These are phyloP conservation scores for Trichoderma lentiforme DNA, from an alignment of 2,329 filamentous ascomycete genomes.

Conservation along the genomic window DNA sequence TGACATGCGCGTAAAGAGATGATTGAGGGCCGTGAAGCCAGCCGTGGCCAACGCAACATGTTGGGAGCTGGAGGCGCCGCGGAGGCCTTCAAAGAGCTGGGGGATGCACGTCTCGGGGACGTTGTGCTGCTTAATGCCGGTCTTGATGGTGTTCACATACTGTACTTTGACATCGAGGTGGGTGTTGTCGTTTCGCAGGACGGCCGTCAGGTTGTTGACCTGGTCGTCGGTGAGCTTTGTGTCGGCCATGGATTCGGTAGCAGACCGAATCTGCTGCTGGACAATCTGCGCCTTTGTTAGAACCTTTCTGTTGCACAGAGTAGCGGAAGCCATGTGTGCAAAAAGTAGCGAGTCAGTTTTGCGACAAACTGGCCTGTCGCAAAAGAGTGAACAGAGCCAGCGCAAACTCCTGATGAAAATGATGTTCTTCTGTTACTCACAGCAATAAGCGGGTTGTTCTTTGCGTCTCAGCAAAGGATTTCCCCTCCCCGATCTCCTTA, in stretches of 20 bases:
- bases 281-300: not conserved
- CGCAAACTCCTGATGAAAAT: not conserved
- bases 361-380: not conserved
- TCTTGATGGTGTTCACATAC: slow-evolving; percentile 73
- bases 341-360: not conserved
- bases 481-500: not conserved
- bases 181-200: slow-evolving; percentile 60
- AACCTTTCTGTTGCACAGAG: not conserved
- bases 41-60: slow-evolving; percentile 76
- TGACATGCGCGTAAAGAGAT: slow-evolving; percentile 79
- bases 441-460: not conserved
- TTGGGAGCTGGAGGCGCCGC: slow-evolving; percentile 69
- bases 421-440: slow-evolving; percentile 1
- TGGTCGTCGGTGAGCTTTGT: slow-evolving; percentile 55
- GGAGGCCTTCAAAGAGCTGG: slow-evolving; percentile 77
- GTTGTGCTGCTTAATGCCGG: slow-evolving; percentile 87
- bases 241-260: slow-evolving; percentile 46
- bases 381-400: not conserved
- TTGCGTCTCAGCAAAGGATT: not conserved
- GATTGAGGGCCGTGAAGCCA: slow-evolving; percentile 82
- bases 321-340: not conserved
- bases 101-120: slow-evolving; percentile 72
- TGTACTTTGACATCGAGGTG: slow-evolving; percentile 68
- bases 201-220: slow-evolving; percentile 51
- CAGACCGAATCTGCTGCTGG: slow-evolving; percentile 8